Conservation (phyloP, 1,139 yeast genomes). For the Casaregolazyma lundiana region DNA sequence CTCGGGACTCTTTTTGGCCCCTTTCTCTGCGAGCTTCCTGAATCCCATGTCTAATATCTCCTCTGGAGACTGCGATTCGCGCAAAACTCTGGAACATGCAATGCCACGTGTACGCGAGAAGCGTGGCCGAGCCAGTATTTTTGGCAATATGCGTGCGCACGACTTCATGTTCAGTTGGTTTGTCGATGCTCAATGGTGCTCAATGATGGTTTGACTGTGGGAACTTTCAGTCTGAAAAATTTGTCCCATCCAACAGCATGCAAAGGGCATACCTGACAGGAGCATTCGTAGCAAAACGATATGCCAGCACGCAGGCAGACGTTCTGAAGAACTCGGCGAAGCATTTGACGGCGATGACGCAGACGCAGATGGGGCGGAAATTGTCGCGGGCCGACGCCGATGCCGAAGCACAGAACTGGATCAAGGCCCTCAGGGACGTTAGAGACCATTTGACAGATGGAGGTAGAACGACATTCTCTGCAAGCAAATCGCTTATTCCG, state of each 20-base stretch:
- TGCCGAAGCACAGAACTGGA: conserved; percentile 62
- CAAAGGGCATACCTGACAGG: too few species aligned
- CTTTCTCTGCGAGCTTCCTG: conserved; percentile 29
- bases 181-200: background rate
- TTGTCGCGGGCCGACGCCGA: conserved; percentile 34
- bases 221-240: background rate
- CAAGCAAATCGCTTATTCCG: conserved; percentile 32
- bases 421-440: conserved; percentile 54
- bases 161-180: background rate
- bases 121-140: background rate
- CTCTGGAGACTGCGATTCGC: conserved; percentile 11
- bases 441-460: conserved; percentile 42
- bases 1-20: conserved; percentile 29
- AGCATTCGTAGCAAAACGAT: conserved; percentile 3
- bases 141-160: background rate
- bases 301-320: conserved; percentile 5
- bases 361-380: conserved; percentile 12
- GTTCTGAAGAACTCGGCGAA: conserved; percentile 19
- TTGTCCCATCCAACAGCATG: background rate
- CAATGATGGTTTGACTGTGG: background rate
- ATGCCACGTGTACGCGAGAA: background rate
- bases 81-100: background rate
- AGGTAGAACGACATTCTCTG: conserved; percentile 27
- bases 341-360: conserved; percentile 20
- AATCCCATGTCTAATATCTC: conserved; percentile 33